A percentile compares a stretch with the other conserved stretches of the same genome.
Conservation (phyloP, 1,139 yeast genomes). For the Taiozyma sp. region DNA sequence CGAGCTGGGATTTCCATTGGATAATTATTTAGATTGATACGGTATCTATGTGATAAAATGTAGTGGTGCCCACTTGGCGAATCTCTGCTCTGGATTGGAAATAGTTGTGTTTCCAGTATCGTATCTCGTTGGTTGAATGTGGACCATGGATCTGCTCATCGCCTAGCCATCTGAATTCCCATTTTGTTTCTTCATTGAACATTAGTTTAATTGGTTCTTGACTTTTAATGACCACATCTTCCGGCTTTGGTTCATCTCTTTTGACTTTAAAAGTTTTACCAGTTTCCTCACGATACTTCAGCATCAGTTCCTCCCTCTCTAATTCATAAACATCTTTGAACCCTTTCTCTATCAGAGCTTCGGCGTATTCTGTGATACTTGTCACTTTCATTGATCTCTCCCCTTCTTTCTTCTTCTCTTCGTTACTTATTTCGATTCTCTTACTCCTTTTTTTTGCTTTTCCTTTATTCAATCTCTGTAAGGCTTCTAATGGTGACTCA, state of each 20-base stretch:
- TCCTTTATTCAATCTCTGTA: conserved; percentile 39
- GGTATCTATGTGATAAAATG: conserved; percentile 22
- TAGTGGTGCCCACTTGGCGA: conserved; percentile 29
- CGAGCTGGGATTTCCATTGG: conserved; percentile 51
- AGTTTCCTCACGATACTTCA: conserved; percentile 45
- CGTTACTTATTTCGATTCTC: conserved; percentile 14
- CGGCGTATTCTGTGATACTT: conserved; percentile 47
- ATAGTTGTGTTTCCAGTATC: conserved; percentile 53
- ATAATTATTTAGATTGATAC: conserved; percentile 39
- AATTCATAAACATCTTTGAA: conserved; percentile 46
- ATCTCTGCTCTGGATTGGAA: conserved; percentile 49
- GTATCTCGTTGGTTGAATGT: conserved; percentile 49
- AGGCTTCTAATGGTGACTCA: conserved; percentile 62
- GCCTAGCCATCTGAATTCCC: conserved; percentile 64
- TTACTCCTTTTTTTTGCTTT: conserved; percentile 21
- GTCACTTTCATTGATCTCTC: conserved; percentile 30
- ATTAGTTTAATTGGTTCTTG: not conserved
- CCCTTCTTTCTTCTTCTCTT: conserved; percentile 17
- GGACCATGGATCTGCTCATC: conserved; percentile 55
- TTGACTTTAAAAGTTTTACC: conserved; percentile 31
- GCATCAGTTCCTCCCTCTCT: conserved; percentile 54
- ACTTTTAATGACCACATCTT: conserved; percentile 18
- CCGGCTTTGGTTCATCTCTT: conserved; percentile 13
- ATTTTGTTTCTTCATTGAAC: conserved; percentile 31
- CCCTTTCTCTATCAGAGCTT: conserved; percentile 39